A percentile compares a stretch with the other conserved stretches of the same genome.
Conservation (phyloP, 768 basidiomycete species). For the Gymnopilus junonius region DNA sequence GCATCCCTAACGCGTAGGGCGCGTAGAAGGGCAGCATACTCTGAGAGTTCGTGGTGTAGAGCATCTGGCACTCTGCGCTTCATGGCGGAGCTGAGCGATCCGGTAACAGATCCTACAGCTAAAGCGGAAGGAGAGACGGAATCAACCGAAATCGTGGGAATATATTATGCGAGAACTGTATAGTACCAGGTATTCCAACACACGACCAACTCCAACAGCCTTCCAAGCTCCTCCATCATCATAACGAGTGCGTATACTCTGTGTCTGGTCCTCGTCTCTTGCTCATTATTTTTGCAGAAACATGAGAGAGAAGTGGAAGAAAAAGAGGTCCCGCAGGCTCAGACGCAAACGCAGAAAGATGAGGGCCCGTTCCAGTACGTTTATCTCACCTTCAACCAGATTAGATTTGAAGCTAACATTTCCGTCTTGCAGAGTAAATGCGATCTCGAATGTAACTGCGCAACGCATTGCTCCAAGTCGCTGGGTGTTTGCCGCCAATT, state of each 20-base stretch:
- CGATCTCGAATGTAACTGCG: slow-evolving; percentile 22
- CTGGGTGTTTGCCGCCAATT: not conserved
- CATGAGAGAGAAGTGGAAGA: slow-evolving; percentile 98
- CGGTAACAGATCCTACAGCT: not conserved
- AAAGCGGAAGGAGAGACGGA: not conserved
- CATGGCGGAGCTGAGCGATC: slow-evolving; percentile 6
- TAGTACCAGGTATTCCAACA: slow-evolving; percentile 28
- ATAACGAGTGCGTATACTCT: slow-evolving; percentile 32
- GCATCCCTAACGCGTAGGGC: slow-evolving; percentile 60
- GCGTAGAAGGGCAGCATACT: slow-evolving; percentile 70
- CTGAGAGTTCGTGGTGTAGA: slow-evolving; percentile 66
- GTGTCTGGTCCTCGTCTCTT: slow-evolving; percentile 6
- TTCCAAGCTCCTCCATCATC: slow-evolving; percentile 35
- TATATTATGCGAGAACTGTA: slow-evolving; percentile 47
- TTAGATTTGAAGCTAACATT: not conserved
- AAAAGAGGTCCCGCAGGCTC: slow-evolving; percentile 92
- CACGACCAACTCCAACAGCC: slow-evolving; percentile 9
- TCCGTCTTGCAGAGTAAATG: slow-evolving; percentile 42
- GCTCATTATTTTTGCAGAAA: slow-evolving; percentile 32
- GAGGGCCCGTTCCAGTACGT: slow-evolving; percentile 92
- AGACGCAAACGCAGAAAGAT: slow-evolving; percentile 96
- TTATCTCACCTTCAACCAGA: not conserved
- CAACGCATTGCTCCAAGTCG: slow-evolving; percentile 14
- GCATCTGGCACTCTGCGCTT: slow-evolving; percentile 55
- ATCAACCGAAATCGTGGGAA: slow-evolving; percentile 30